These are phyloP conservation scores for Candida coleopterorum DNA, from an alignment of 805 yeast species.

Conservation along the genomic window DNA sequence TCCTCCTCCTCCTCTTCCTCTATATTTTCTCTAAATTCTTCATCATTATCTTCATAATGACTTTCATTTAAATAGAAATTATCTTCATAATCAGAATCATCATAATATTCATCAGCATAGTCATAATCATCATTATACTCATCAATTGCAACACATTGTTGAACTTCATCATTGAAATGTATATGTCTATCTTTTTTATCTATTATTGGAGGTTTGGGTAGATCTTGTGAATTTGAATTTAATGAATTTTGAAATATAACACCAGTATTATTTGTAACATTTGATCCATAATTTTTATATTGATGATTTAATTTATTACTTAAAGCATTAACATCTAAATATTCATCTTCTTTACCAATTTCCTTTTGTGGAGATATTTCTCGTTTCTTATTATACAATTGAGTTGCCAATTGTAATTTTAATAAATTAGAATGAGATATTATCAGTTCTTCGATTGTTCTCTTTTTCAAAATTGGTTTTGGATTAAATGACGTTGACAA, in stretches of 20 bases:
- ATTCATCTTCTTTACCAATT: conserved; percentile 9
- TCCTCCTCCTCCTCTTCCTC: conserved; percentile 15
- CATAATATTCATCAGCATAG: conserved; percentile 17
- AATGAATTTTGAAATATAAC: conserved; percentile 17
- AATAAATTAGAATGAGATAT: conserved; percentile 52
- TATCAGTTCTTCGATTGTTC: conserved; percentile 79
- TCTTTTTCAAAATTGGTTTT: conserved; percentile 85
- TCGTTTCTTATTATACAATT: conserved; percentile 27
- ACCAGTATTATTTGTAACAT: conserved; percentile 10
- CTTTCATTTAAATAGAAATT: conserved; percentile 10
- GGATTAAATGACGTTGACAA: conserved; percentile 32
- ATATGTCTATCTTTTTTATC: conserved; percentile 49
- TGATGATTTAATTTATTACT: conserved; percentile 40
- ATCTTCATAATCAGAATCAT: conserved; percentile 23
- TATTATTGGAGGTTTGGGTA: background rate
- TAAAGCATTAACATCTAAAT: conserved; percentile 40
- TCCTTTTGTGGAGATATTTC: conserved; percentile 13
- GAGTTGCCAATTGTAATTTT: conserved; percentile 37
- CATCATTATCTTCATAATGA: conserved; percentile 6
- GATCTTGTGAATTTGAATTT: background rate
- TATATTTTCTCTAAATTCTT: conserved; percentile 4
- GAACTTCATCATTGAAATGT: conserved; percentile 91
- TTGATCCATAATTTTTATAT: conserved; percentile 17
- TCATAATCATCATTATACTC: conserved; percentile 34
- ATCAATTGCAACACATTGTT: conserved; percentile 83